Evolutionary conservation across 768 basidiomycete species (phyloP).

Genomic region (Udeniomyces megalosporus): DNA sequence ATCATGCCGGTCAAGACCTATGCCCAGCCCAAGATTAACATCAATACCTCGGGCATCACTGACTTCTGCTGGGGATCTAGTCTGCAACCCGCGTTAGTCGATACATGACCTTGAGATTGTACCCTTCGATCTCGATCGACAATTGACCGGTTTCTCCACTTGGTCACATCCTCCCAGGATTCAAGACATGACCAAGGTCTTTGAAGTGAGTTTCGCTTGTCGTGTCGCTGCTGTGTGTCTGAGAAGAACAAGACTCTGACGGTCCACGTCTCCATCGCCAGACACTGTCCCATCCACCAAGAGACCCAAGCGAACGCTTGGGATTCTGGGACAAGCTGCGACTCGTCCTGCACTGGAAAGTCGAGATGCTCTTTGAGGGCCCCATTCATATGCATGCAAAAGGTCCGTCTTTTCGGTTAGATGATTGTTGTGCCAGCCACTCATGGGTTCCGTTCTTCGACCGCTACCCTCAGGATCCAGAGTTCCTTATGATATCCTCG

Average conservation of each 20-base stretch:
- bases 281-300: conserved; percentile 55
- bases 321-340: conserved; percentile 92
- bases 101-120: too few relatives aligned
- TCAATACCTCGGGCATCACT: conserved; percentile 49
- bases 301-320: conserved; percentile 62
- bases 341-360: conserved; percentile 61
- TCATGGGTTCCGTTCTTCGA: not conserved
- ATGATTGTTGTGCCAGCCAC: not conserved
- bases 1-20: conserved; percentile 93
- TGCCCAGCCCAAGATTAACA: conserved; percentile 51
- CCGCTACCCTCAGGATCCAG: conserved; percentile 45
- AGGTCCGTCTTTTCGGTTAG: conserved; percentile 36
- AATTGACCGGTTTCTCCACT: too few relatives aligned
- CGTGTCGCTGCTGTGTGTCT: not conserved
- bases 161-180: too few relatives aligned
- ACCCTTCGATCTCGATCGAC: too few relatives aligned
- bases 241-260: not conserved
- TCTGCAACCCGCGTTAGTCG: conserved; percentile 43
- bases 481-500: conserved; percentile 56
- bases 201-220: conserved; percentile 36
- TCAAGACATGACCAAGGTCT: conserved; percentile 65
- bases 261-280: not conserved
- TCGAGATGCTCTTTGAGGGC: conserved; percentile 45
- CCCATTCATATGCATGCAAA: conserved; percentile 69
- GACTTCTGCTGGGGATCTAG: conserved; percentile 80